Percentiles rank a stretch among this genome's conserved stretches.
Conservation (phyloP, 2,329 filamentous ascomycete species). For the Xenoacremonium recifei region DNA sequence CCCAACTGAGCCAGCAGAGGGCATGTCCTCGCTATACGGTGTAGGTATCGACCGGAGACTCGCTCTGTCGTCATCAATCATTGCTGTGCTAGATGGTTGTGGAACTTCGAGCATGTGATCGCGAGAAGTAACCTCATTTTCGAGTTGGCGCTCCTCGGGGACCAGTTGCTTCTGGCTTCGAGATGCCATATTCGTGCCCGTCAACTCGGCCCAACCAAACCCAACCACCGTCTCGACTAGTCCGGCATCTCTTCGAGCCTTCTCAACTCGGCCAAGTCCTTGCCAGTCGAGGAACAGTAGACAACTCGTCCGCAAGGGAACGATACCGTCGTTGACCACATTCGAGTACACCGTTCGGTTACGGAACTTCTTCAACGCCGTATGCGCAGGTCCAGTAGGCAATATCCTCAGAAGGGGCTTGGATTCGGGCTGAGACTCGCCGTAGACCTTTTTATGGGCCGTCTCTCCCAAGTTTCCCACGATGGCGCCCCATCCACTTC, state of each 20-base stretch:
- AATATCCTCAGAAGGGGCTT: conserved; percentile 88
- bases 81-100: conserved; percentile 65
- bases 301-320: conserved; percentile 91
- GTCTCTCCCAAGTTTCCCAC: conserved; percentile 71
- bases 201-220: conserved; percentile 94
- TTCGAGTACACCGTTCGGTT: conserved; percentile 95
- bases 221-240: conserved; percentile 89
- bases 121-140: conserved; percentile 33
- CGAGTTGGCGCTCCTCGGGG: conserved; percentile 29
- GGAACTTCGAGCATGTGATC: conserved; percentile 60
- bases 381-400: conserved; percentile 87
- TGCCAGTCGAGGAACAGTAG: conserved; percentile 97
- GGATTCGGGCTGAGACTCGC: conserved; percentile 62
- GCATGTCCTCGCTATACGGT: conserved; percentile 23
- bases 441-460: conserved; percentile 28
- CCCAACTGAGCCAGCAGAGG: conserved; percentile 25
- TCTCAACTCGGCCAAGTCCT: conserved; percentile 88
- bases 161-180: conserved; percentile 44
- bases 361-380: conserved; percentile 80
- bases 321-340: conserved; percentile 96
- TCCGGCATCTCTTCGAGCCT: conserved; percentile 87
- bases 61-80: conserved; percentile 63
- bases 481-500: conserved; percentile 85
- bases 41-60: conserved; percentile 49
- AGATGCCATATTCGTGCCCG: conserved; percentile 59